Percentiles rank a stretch among this genome's conserved stretches.
Evolutionary conservation across 2,329 filamentous ascomycete species (phyloP).

Genomic region (Xylariomycetidae sp.): DNA sequence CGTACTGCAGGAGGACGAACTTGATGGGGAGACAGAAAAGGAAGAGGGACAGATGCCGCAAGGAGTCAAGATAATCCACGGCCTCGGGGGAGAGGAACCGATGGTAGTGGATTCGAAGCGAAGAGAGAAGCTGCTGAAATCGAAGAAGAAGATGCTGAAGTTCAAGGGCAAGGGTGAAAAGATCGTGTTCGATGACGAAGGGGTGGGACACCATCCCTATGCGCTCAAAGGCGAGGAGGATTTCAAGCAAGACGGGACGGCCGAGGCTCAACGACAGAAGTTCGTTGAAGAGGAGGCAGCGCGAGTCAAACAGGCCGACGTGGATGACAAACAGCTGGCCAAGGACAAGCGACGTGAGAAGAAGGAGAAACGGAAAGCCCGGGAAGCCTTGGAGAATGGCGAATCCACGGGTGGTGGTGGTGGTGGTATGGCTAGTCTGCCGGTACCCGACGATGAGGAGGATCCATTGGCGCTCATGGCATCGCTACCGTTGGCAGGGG

Average conservation of each 20-base stretch:
- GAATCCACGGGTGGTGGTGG: conserved; percentile 23
- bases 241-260: conserved; percentile 70
- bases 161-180: conserved; percentile 84
- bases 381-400: conserved; percentile 49
- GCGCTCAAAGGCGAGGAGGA: conserved; percentile 81
- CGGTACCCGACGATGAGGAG: conserved; percentile 36
- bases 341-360: conserved; percentile 77
- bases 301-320: conserved; percentile 69
- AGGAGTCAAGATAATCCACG: conserved; percentile 56
- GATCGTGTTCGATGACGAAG: conserved; percentile 88
- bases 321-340: conserved; percentile 75
- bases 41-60: conserved; percentile 36
- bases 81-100: conserved; percentile 64
- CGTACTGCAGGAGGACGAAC: conserved; percentile 68
- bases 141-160: conserved; percentile 90
- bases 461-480: conserved; percentile 54
- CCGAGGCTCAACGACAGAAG: conserved; percentile 67
- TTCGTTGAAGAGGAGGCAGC: conserved; percentile 75
- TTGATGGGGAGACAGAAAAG: conserved; percentile 42
- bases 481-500: conserved; percentile 49
- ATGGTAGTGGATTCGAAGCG: conserved; percentile 91
- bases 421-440: conserved; percentile 30
- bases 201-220: conserved; percentile 78
- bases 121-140: conserved; percentile 88
- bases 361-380: conserved; percentile 66